Evolutionary conservation across 2,329 filamentous ascomycete genomes (phyloP).

Genomic region (Fusarium brachygibbosum): DNA sequence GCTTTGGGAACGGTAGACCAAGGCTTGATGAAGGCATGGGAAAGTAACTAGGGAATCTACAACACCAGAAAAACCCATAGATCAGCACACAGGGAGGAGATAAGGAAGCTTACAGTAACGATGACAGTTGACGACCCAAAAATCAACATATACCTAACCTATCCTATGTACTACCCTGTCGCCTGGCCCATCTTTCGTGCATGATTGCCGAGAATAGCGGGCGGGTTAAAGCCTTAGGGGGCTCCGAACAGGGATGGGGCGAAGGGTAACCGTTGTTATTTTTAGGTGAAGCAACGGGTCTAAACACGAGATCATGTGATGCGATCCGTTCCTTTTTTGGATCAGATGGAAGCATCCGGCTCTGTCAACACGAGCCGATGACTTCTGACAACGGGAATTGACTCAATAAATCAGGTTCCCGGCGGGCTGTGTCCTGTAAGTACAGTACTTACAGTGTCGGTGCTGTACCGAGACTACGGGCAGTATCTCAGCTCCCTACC

Average conservation of each 20-base stretch:
- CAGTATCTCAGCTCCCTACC: not conserved
- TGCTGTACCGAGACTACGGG: no score
- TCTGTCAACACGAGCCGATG: conserved; percentile 20
- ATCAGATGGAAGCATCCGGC: conserved; percentile 1
- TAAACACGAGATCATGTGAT: conserved; percentile 53
- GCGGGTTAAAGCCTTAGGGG: conserved; percentile 27
- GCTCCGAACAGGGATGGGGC: conserved; percentile 23
- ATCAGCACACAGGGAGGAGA: conserved; percentile 12
- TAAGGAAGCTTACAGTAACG: conserved; percentile 2
- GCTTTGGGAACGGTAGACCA: not conserved
- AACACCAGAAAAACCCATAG: not conserved
- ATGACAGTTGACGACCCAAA: conserved; percentile 8
- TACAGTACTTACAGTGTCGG: not conserved
- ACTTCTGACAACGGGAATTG: not conserved
- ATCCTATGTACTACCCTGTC: conserved; percentile 1
- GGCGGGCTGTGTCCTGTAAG: not conserved
- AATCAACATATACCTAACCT: conserved; percentile 4
- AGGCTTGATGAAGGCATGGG: not conserved
- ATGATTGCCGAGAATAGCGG: conserved; percentile 45
- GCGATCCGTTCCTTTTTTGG: conserved; percentile 5
- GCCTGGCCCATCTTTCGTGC: conserved; percentile 35
- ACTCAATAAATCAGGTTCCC: conserved; percentile 5
- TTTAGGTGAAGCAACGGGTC: conserved; percentile 37
- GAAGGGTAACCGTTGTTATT: conserved; percentile 37
- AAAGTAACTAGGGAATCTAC: not conserved